A percentile compares a stretch with the other conserved stretches of the same genome.
Evolutionary conservation across 768 basidiomycete species (phyloP).

Genomic region (Symmetrospora coprosmae): DNA sequence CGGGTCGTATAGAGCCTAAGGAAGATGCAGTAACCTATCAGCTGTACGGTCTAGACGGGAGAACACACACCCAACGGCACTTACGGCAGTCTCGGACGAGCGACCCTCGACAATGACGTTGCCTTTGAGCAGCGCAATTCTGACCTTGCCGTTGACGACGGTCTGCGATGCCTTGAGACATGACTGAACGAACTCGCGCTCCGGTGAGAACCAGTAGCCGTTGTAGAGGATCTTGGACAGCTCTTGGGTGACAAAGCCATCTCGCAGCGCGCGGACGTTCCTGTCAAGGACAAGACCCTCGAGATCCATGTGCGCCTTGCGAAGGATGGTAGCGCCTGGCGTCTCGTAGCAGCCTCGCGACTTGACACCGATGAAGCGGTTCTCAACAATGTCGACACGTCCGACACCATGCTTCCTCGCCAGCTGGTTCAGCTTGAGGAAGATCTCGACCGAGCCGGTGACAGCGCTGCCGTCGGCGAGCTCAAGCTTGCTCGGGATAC

Average conservation of each 20-base stretch:
- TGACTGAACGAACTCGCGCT: slow-evolving; percentile 83
- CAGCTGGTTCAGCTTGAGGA: slow-evolving; percentile 75
- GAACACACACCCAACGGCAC: slow-evolving; percentile 27
- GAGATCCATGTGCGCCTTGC: slow-evolving; percentile 85
- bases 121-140: slow-evolving; percentile 86
- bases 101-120: slow-evolving; percentile 90
- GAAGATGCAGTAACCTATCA: too few species aligned
- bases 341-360: slow-evolving; percentile 99
- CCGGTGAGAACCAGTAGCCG: slow-evolving; percentile 99
- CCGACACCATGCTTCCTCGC: slow-evolving; percentile 92
- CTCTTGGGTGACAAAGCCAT: slow-evolving; percentile 85
- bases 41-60: background rate
- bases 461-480: slow-evolving; percentile 46
- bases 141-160: slow-evolving; percentile 86
- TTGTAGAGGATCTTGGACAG: slow-evolving; percentile 89
- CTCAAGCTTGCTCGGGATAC: slow-evolving; percentile 71
- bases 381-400: slow-evolving; percentile 97
- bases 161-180: slow-evolving; percentile 85
- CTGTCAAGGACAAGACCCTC: slow-evolving; percentile 97
- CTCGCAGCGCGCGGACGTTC: slow-evolving; percentile 83
- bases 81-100: slow-evolving; percentile 59
- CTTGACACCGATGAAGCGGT: slow-evolving; percentile 98
- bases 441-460: slow-evolving; percentile 90
- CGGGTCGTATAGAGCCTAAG: slow-evolving; percentile 81
- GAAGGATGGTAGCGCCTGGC: slow-evolving; percentile 88